Conservation (phyloP, 352 stramenopile genomes). For the Elongisporangium undulatum region DNA sequence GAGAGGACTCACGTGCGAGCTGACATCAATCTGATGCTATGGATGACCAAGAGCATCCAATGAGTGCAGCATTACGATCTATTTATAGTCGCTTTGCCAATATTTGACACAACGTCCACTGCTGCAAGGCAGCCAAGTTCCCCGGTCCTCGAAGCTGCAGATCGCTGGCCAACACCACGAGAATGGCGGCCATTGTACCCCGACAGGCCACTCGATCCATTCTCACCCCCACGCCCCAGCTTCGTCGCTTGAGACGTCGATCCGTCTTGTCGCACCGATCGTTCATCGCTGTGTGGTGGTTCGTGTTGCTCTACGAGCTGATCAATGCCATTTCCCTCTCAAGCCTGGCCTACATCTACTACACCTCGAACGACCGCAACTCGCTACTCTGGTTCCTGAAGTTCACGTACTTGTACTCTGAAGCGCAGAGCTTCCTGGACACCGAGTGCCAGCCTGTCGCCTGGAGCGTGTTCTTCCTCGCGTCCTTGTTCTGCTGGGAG, state of each 20-base stretch:
- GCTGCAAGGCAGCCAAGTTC: background rate
- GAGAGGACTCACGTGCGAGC: too few relatives aligned
- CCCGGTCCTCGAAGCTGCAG: background rate
- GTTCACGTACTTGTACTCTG: background rate
- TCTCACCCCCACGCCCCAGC: background rate
- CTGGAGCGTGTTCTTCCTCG: background rate
- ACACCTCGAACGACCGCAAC: background rate
- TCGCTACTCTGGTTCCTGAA: background rate
- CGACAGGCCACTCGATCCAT: background rate
- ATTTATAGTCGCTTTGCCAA: background rate
- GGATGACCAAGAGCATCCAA: too few relatives aligned
- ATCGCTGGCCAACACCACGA: background rate
- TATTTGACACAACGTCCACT: background rate
- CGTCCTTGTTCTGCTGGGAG: background rate
- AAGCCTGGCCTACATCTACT: background rate
- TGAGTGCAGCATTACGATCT: background rate
- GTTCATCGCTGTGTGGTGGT: background rate
- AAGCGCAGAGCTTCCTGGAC: background rate
- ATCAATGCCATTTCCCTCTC: background rate
- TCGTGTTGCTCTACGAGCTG: background rate
- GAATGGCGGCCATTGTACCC: background rate
- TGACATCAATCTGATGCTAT: too few relatives aligned
- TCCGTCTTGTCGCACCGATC: background rate
- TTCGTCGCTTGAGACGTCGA: background rate
- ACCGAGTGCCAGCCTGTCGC: background rate